phyloP scores from a whole-genome alignment of 805 yeast genomes.

The Starmera caribaea region DNA sequence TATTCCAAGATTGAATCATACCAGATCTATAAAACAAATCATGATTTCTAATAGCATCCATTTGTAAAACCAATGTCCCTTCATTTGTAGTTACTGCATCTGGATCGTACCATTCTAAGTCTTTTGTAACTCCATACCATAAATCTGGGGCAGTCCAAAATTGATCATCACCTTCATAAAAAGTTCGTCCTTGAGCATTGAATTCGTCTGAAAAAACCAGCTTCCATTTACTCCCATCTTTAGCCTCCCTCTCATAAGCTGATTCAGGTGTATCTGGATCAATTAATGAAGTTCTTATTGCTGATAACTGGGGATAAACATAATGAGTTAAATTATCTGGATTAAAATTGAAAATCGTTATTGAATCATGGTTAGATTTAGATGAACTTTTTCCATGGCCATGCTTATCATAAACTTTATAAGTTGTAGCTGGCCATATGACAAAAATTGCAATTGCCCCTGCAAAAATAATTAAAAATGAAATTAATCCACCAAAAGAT shows the following conservation, averaged over 20 bases:
- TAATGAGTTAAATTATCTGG: conserved; percentile 36
- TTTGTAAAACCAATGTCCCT: conserved; percentile 56
- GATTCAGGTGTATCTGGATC: conserved; percentile 55
- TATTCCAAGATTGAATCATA: conserved; percentile 89
- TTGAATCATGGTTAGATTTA: conserved; percentile 2
- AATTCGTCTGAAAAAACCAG: conserved; percentile 89
- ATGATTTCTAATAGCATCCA: conserved; percentile 82
- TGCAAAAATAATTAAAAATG: conserved; percentile 44
- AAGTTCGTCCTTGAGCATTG: conserved; percentile 80
- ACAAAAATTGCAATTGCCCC: conserved; percentile 67
- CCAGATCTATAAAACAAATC: conserved; percentile 77
- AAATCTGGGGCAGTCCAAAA: conserved; percentile 81
- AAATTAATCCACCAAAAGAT: conserved; percentile 52
- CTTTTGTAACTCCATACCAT: conserved; percentile 79
- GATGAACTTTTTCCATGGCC: background rate
- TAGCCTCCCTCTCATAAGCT: conserved; percentile 40
- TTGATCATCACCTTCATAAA: conserved; percentile 86
- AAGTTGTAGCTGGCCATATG: conserved; percentile 76
- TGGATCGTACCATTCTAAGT: conserved; percentile 92
- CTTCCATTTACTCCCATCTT: conserved; percentile 60
- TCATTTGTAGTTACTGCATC: conserved; percentile 73
- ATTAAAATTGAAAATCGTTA: conserved; percentile 5
- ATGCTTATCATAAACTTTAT: conserved; percentile 50
- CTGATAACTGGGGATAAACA: conserved; percentile 39
- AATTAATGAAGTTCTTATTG: conserved; percentile 40